These are phyloP conservation scores for Talaromyces trachyspermus DNA, from an alignment of 495 filamentous ascomycete genomes.

Conservation along the genomic window DNA sequence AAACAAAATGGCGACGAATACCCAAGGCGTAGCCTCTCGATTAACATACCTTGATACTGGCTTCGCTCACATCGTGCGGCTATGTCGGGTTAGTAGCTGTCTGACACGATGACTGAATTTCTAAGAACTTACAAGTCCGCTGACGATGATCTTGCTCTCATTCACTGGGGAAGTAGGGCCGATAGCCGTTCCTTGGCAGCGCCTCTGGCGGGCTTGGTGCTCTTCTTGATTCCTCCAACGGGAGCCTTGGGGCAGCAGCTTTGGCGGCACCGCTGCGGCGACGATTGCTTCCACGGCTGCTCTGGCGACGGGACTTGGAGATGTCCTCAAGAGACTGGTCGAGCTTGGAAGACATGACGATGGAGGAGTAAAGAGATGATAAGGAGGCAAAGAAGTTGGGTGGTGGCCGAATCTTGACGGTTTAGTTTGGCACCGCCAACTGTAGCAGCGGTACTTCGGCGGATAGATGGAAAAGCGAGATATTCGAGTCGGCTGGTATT, in stretches of 20 bases:
- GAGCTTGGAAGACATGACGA: constrained; percentile 84
- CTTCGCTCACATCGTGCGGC: constrained; percentile 91
- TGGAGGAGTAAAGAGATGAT: constrained; percentile 11
- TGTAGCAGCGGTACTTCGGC: background rate
- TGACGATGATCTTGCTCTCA: constrained; percentile 95
- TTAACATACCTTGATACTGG: constrained; percentile 99
- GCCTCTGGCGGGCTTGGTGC: constrained; percentile 52
- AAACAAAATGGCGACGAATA: constrained; percentile 46
- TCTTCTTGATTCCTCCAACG: constrained; percentile 84
- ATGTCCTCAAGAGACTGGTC: constrained; percentile 96
- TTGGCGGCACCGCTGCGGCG: constrained; percentile 44
- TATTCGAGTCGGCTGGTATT: background rate
- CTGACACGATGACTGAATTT: background rate
- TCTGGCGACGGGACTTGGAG: constrained; percentile 64
- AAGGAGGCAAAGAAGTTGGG: constrained; percentile 1
- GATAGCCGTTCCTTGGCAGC: constrained; percentile 57
- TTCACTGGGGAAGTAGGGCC: constrained; percentile 48
- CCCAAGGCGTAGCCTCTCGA: constrained; percentile 49
- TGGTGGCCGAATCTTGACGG: background rate
- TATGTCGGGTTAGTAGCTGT: constrained; percentile 47
- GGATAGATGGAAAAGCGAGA: background rate
- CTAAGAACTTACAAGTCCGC: constrained; percentile 76
- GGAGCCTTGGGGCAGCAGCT: constrained; percentile 51
- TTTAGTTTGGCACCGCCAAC: background rate
- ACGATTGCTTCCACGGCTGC: constrained; percentile 45